Evolutionary conservation across 345 rosid species (phyloP).

Genomic region (Corymbia maculata): DNA sequence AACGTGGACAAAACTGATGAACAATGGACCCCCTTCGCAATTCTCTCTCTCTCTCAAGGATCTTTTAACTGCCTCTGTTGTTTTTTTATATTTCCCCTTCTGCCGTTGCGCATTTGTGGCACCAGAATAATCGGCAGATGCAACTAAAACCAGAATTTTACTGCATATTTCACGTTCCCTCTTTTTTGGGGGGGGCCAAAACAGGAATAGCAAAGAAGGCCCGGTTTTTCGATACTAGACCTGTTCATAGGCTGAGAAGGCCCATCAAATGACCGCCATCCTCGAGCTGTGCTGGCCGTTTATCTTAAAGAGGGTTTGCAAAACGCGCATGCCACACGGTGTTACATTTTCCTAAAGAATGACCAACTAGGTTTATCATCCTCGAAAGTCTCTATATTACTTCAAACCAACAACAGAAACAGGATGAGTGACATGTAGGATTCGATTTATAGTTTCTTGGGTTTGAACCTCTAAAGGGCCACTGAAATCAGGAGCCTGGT

Average conservation of each 20-base stretch:
- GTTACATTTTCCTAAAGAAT: neutral
- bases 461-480: neutral
- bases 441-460: neutral
- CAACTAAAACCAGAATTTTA: neutral
- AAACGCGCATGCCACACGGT: neutral
- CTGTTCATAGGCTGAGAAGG: neutral
- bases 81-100: no score
- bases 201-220: neutral
- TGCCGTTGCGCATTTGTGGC: neutral
- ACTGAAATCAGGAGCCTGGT: neutral
- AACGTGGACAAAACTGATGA: neutral
- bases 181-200: neutral
- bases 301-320: neutral
- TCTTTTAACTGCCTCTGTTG: neutral
- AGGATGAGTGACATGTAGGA: neutral
- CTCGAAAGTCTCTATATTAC: neutral
- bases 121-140: neutral
- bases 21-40: neutral
- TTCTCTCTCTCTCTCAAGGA: neutral
- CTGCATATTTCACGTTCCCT: neutral
- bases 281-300: neutral
- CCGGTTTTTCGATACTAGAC: neutral
- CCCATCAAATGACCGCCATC: neutral
- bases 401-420: neutral
- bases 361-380: neutral